Evolutionary conservation across 352 stramenopile species (phyloP), one percentile per base, ranked within the genome.

Genomic region (Phytophthora fragariaefolia): DNA sequence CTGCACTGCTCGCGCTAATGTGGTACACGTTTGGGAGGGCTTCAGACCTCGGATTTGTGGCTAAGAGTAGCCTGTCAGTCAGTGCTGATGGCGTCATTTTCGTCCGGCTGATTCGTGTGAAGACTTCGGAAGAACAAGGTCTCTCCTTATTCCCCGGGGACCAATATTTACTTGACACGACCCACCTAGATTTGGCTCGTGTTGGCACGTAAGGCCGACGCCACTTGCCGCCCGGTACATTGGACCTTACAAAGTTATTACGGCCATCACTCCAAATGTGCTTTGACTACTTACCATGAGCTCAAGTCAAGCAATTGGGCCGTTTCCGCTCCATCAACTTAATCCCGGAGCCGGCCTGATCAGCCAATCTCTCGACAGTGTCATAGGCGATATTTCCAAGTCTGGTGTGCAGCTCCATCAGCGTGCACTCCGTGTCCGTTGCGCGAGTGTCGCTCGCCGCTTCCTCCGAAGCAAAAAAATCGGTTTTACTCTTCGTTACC

Each of bases 1-100:
- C 64, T 3, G 59, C 49, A 1, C 30, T 69, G 3, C 24, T 71
- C 6, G 56, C 55, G 0, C 6, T 70, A 0, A 55, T 70, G 46
- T 68, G 58, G 58, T 68, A 66, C 18, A n/a, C n/a, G n/a, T n/a
- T n/a, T n/a, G n/a, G n/a, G n/a, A n/a, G n/a, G n/a, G n/a, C n/a
- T n/a, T n/a, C n/a, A n/a, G n/a, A n/a, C n/a, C n/a, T n/a, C n/a
- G n/a, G n/a, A n/a, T n/a, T n/a, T n/a, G n/a, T n/a, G n/a, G n/a
- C n/a, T n/a, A n/a, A n/a, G n/a, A n/a, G n/a, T n/a, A n/a, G n/a
- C n/a, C n/a, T n/a, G n/a, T n/a, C n/a, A n/a, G n/a, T n/a, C n/a
- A n/a, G n/a, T n/a, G n/a, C n/a, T n/a, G n/a, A n/a, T n/a, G n/a
- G 17, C 50, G 2, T 64, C 0, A 22, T 77, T n/a, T 77, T 66